Base-by-base conservation (phyloP, 1,284 basidiomycete species). In the Austroboletus novae-zelandiae region DNA sequence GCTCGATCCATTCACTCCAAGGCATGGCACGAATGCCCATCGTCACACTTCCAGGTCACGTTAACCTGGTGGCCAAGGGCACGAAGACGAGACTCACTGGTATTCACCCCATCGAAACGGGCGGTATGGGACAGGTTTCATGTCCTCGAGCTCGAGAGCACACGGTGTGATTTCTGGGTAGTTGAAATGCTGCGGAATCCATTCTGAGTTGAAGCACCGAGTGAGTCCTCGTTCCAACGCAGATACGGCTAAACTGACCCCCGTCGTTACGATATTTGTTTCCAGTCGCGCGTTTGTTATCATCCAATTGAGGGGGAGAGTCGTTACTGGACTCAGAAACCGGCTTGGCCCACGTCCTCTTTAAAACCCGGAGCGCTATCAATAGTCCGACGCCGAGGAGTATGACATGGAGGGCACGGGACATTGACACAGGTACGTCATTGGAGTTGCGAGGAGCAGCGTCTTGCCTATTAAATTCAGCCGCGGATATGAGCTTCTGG, bases 11-110 rank as follows among this genome's bases (percentile, higher is more conserved):
- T 47, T 84, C 80, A 17, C 74, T 72, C 80, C 81, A 86, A 11
- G 71, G 71, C 83, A 88, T 85, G 48, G 67, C 72, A 17, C 82
- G 76, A 54, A 87, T 81, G 51, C 83, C 85, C 85, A 87, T 87
- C 14, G 83, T 87, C 27, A 87, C 76, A 58, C 85, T 86, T 6
- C 83, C 83, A 84, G 58, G 48, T 79, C 62, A 14, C 77, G 76
- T 27, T 81, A 72, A 40, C 15, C 9, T 9, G 40, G n/a, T 15
- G 6, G 25, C 47, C 80, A 77, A 23, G 40, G 11, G 29, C 37
- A 25, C 35, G 8, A 11, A 11, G 4, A 9, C 40, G 18, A 17
- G 14, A 74, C 80, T 61, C 48, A 85, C 82, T 83, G 77, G 61
- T 83, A 84, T 47, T 77, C 71, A 14, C 81, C 81, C 76, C 76